phyloP scores from a whole-genome alignment of 192 early-diverging fungal genomes.

The Martensiomyces pterosporus region DNA sequence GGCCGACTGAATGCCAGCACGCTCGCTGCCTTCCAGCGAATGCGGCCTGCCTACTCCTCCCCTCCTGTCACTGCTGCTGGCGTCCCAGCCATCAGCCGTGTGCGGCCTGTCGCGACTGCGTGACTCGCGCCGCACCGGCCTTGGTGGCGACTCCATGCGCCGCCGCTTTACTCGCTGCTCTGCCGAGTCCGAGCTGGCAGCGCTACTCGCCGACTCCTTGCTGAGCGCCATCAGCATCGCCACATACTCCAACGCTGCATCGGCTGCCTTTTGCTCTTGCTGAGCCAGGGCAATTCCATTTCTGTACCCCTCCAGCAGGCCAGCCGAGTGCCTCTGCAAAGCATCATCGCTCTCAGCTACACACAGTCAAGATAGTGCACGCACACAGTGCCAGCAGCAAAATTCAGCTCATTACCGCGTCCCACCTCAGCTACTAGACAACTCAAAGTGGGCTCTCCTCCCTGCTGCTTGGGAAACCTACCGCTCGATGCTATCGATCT shows the following conservation, averaged over 20 bases:
- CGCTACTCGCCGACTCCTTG: slow-evolving; percentile 2
- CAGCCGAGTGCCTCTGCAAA: background rate
- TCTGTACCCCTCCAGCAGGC: background rate
- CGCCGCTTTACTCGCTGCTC: slow-evolving; percentile 10
- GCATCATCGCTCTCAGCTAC: slow-evolving; percentile 2
- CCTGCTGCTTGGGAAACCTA: slow-evolving; percentile 1
- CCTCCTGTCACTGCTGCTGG: background rate
- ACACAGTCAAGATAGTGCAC: no score
- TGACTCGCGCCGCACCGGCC: slow-evolving; percentile 7
- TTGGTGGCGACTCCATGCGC: slow-evolving; percentile 6
- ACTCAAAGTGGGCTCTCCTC: no score
- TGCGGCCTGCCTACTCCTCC: background rate
- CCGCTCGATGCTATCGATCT: background rate
- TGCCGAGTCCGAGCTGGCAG: background rate
- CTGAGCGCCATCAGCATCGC: slow-evolving; percentile 12
- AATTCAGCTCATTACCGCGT: no score
- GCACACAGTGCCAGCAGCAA: no score
- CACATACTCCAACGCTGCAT: slow-evolving; percentile 20
- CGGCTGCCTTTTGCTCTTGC: slow-evolving; percentile 26
- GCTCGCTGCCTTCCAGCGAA: background rate
- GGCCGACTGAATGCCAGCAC: background rate
- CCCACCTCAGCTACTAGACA: no score
- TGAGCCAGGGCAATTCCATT: slow-evolving; percentile 8
- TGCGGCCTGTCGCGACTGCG: slow-evolving; percentile 11
- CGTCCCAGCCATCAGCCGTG: background rate